Evolutionary conservation across 495 filamentous ascomycete species (phyloP), one percentile per base, ranked within the genome.

Genomic region (Talaromyces adpressus): DNA sequence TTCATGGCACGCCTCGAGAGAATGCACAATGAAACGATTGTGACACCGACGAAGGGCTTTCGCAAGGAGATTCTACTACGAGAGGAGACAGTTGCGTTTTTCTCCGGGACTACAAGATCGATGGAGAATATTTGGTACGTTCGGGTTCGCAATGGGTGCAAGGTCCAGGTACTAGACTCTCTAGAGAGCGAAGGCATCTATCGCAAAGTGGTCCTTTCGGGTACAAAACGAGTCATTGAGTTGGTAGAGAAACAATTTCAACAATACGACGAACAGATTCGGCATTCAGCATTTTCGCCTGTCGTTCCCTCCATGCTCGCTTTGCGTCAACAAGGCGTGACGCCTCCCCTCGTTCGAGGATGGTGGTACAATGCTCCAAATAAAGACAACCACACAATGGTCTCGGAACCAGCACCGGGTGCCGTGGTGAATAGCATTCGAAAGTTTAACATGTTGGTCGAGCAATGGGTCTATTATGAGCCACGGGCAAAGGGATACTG

Each of bases 81-180:
- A 9, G 78, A 81, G 51, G 78, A 78, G 59, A 78, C 72, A 0
- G 63, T 81, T 23, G 78, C 69, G 1, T 22, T 71, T 20, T 60
- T 81, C 29, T 65, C 70, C 22, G 78, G 78, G 3, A 59, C 70
- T 6, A 67, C 65, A 39, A 62, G 64, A 8, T 47, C 67, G 49
- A 61, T 67, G 49, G 78, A 81, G 62, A 81, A 81, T 64, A 70
- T 79, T 8, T 79, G 69, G 70, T 72, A 71, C 62, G 61, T 75
- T 7, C 61, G 65, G 9, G 51, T 79, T 16, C 72, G 67, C 12
- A 71, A 79, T 62, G 78, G 77, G 29, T 79, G 78, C 57, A 69
- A 70, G 30, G 72, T 81, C 29, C 78, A 74, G 39, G 69, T 78
- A 2, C 32, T 76, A 23, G 64, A 66, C 47, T 47, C 70, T 16